Conservation (phyloP, 805 yeast genomes). For the Torulaspora indica region DNA sequence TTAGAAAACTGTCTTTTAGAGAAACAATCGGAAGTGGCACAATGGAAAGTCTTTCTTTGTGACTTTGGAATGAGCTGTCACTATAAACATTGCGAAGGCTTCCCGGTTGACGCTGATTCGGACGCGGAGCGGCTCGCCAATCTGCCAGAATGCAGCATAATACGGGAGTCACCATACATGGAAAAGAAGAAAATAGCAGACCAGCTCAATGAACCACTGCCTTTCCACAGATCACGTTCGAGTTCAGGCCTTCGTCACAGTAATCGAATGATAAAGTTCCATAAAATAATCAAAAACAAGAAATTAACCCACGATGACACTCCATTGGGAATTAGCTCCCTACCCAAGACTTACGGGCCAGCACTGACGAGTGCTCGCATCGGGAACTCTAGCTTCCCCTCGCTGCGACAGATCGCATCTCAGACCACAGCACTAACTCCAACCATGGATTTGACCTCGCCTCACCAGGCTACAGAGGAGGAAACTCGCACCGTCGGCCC, state of each 20-base stretch:
- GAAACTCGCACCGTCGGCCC: conserved; percentile 13
- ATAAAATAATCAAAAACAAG: conserved; percentile 29
- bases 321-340: conserved; percentile 29
- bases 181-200: conserved; percentile 10
- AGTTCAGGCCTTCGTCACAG: conserved; percentile 17
- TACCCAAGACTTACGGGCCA: conserved; percentile 32
- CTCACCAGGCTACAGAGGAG: conserved; percentile 9
- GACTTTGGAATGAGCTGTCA: conserved; percentile 81
- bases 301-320: conserved; percentile 35
- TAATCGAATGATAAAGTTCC: conserved; percentile 11
- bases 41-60: conserved; percentile 52
- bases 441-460: conserved; percentile 13
- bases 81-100: conserved; percentile 7
- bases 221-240: conserved; percentile 32
- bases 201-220: conserved; percentile 32
- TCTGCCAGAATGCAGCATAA: conserved; percentile 4
- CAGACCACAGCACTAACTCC: conserved; percentile 11
- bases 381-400: conserved; percentile 13
- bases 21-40: conserved; percentile 27
- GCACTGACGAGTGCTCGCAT: conserved; percentile 23
- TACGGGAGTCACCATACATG: conserved; percentile 13
- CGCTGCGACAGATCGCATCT: conserved; percentile 10
- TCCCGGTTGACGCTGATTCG: background rate
- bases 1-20: conserved; percentile 73
- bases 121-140: background rate